phyloP scores from a whole-genome alignment of 768 basidiomycete genomes.

The Calocera viscosa region DNA sequence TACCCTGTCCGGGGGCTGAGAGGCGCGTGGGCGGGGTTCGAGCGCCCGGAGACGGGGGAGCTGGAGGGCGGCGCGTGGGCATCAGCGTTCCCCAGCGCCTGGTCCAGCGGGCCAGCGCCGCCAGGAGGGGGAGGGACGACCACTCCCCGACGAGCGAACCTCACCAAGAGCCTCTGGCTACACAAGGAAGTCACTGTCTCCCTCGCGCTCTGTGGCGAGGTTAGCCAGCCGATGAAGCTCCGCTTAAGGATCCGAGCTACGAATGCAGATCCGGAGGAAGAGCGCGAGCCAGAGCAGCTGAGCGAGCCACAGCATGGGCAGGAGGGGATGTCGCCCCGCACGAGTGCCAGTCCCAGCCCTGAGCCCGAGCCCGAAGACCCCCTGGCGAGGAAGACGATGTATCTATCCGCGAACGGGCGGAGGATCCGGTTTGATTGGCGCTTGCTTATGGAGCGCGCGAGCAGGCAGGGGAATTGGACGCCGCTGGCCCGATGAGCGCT shows the following conservation, averaged over 20 bases:
- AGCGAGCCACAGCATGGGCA: not conserved
- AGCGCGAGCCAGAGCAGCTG: not conserved
- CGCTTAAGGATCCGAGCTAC: not conserved
- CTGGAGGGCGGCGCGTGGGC: not conserved
- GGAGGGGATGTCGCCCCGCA: not conserved
- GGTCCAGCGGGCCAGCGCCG: not conserved
- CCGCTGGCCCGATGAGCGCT: not conserved
- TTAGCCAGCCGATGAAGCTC: constrained; percentile 1
- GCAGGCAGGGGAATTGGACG: not conserved
- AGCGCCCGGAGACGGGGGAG: not conserved
- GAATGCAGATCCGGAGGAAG: not conserved
- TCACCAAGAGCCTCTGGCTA: not conserved
- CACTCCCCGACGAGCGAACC: not conserved
- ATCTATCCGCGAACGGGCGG: not conserved
- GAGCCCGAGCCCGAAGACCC: not conserved
- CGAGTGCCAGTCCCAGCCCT: not conserved
- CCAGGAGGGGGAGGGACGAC: not conserved
- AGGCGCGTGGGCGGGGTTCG: not conserved
- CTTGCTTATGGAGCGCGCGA: not conserved
- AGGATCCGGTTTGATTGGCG: not conserved
- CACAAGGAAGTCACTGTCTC: constrained; percentile 6
- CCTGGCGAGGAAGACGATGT: not conserved
- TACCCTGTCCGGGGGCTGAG: not conserved
- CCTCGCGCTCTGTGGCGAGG: not conserved
- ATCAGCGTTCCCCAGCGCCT: not conserved